Evolutionary conservation across 768 basidiomycete genomes (phyloP).

Genomic region (Trametes cinnabarina): DNA sequence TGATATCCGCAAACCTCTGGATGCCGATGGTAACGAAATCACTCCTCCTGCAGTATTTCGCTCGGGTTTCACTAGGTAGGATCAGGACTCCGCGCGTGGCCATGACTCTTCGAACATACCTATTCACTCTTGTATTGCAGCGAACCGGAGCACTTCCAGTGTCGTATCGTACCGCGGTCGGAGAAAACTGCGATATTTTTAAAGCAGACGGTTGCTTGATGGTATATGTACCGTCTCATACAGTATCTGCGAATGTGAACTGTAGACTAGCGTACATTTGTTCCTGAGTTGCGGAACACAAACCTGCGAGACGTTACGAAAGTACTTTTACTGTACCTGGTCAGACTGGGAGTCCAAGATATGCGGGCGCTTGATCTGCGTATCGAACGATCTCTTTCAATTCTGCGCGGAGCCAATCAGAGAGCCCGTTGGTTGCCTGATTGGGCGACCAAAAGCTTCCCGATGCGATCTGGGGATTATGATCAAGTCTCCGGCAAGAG

Average conservation of each 20-base stretch:
- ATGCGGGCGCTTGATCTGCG: too few species aligned
- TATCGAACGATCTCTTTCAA: slow-evolving; percentile 17
- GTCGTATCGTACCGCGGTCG: not conserved
- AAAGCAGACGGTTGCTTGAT: too few species aligned
- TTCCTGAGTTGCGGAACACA: too few species aligned
- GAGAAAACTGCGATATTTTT: not conserved
- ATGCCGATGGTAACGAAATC: slow-evolving; percentile 40
- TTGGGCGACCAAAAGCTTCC: slow-evolving; percentile 15
- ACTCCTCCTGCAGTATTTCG: slow-evolving; percentile 39
- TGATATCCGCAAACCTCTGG: slow-evolving; percentile 42
- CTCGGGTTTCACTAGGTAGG: slow-evolving; percentile 44
- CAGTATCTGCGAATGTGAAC: too few species aligned
- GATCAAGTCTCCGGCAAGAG: slow-evolving; percentile 14
- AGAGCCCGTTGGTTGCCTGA: not conserved
- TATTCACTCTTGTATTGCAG: not conserved
- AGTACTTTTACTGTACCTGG: too few species aligned
- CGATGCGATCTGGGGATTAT: slow-evolving; percentile 20
- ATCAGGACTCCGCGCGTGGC: too few species aligned
- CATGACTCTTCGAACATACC: too few species aligned
- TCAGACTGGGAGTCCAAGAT: too few species aligned
- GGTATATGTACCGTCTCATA: too few species aligned
- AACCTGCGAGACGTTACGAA: too few species aligned
- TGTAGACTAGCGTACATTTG: too few species aligned
- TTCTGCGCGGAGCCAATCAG: slow-evolving; percentile 13
- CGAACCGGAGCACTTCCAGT: not conserved